A percentile compares a stretch with the other conserved stretches of the same genome.
Evolutionary conservation across 2,329 filamentous ascomycete species (phyloP).

Genomic region (Botrytis cinerea): DNA sequence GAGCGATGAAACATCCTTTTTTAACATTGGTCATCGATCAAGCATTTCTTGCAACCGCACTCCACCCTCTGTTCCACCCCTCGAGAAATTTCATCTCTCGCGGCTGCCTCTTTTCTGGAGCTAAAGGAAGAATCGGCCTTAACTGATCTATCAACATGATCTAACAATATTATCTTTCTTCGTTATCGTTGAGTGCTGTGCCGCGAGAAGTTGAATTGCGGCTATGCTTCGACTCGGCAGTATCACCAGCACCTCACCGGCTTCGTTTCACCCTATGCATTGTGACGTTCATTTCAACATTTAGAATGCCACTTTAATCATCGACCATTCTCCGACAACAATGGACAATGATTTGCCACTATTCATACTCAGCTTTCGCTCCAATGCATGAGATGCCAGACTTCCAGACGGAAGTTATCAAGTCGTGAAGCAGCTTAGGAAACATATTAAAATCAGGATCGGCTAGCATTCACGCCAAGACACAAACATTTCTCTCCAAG

Average conservation of each 20-base stretch:
- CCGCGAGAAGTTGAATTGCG: neutral
- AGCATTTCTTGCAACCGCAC: neutral
- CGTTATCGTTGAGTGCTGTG: neutral
- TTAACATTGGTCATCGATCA: neutral
- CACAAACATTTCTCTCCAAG: neutral
- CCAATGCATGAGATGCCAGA: neutral
- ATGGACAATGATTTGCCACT: neutral
- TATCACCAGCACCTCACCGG: neutral
- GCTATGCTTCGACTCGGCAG: neutral
- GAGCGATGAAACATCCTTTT: neutral
- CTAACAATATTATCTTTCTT: no score
- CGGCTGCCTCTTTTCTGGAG: neutral
- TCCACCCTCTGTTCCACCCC: neutral
- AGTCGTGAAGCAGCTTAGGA: neutral
- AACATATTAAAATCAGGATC: neutral
- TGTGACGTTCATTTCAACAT: neutral
- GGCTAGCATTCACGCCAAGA: neutral
- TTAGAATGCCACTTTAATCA: neutral
- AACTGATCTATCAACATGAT: neutral
- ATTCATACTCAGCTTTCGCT: neutral
- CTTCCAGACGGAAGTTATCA: neutral
- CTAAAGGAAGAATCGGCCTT: no score
- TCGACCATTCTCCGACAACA: neutral
- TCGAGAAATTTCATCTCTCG: no score
- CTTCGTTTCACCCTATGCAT: neutral